Conservation (phyloP, 164 flowering plant species). For the Paratinospora sagittata region DNA sequence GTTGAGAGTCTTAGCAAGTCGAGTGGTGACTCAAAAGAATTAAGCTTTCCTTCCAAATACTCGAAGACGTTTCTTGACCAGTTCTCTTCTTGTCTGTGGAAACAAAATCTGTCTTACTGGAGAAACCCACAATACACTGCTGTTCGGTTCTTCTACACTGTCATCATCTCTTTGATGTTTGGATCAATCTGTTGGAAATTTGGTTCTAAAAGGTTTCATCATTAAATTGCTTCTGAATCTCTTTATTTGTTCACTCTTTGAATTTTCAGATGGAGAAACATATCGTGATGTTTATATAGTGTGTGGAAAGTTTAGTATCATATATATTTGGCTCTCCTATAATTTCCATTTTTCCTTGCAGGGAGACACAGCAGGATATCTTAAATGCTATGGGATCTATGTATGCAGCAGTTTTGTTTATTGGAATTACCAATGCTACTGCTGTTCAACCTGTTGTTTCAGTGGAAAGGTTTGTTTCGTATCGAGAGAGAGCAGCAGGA, state of each 20-base stretch:
- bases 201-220: slow-evolving; percentile 72
- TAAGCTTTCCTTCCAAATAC: slow-evolving; percentile 77
- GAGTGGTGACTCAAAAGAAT: slow-evolving; percentile 46
- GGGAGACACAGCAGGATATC: slow-evolving; percentile 78
- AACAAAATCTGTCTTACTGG: slow-evolving; percentile 95
- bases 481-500: slow-evolving; percentile 96
- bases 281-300: no score
- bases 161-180: slow-evolving; percentile 86
- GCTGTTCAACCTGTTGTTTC: slow-evolving; percentile 98
- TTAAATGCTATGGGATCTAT: slow-evolving; percentile 94
- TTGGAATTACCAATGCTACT: slow-evolving; percentile 82
- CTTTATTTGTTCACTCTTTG: background rate
- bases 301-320: no score
- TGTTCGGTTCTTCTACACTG: slow-evolving; percentile 90
- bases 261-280: no score
- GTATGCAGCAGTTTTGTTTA: slow-evolving; percentile 86
- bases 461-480: slow-evolving; percentile 91
- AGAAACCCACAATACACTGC: slow-evolving; percentile 96
- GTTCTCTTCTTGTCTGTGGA: slow-evolving; percentile 86
- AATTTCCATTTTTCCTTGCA: slow-evolving; percentile 23
- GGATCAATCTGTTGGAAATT: slow-evolving; percentile 95
- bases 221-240: background rate
- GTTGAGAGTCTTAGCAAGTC: slow-evolving; percentile 77
- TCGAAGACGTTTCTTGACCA: slow-evolving; percentile 57
- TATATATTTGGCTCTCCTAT: no score